Conservation (phyloP, 352 stramenopile genomes). For the Globisporangium canariense region DNA sequence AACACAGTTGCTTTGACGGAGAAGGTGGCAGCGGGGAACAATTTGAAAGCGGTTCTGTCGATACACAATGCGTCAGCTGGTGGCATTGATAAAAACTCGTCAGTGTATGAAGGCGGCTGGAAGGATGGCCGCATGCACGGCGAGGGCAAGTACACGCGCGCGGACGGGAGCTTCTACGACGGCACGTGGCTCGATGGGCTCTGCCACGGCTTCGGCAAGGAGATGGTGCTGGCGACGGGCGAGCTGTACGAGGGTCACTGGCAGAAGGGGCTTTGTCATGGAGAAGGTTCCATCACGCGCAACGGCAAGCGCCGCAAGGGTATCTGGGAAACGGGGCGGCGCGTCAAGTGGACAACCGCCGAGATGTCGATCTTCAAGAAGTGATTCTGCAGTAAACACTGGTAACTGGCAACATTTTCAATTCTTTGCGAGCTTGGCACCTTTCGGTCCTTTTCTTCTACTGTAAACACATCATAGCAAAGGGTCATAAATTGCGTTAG, state of each 20-base stretch:
- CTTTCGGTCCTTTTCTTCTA: slow-evolving; percentile 41
- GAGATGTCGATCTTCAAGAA: slow-evolving; percentile 39
- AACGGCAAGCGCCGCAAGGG: slow-evolving; percentile 42
- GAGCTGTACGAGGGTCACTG: slow-evolving; percentile 68
- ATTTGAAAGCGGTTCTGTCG: slow-evolving; percentile 11
- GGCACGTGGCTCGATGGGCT: slow-evolving; percentile 61
- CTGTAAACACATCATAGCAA: slow-evolving; percentile 20
- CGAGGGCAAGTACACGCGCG: slow-evolving; percentile 58
- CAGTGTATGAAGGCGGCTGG: slow-evolving; percentile 60
- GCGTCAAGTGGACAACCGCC: slow-evolving; percentile 64
- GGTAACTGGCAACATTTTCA: slow-evolving; percentile 16
- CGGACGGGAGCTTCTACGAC: slow-evolving; percentile 64
- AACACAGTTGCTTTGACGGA: no score
- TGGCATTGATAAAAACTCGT: not conserved
- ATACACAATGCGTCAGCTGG: not conserved
- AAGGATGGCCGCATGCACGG: slow-evolving; percentile 62
- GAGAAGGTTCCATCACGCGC: slow-evolving; percentile 47
- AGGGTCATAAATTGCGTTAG: not conserved
- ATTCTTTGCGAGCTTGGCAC: slow-evolving; percentile 52
- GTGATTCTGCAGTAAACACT: not conserved
- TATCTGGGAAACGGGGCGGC: slow-evolving; percentile 55
- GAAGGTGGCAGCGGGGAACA: not conserved
- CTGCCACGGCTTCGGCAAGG: slow-evolving; percentile 51
- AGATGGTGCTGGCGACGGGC: slow-evolving; percentile 29
- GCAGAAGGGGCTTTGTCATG: slow-evolving; percentile 49